These are phyloP conservation scores for Pichia inconspicua DNA, from an alignment of 1,139 yeast species.

Conservation along the genomic window DNA sequence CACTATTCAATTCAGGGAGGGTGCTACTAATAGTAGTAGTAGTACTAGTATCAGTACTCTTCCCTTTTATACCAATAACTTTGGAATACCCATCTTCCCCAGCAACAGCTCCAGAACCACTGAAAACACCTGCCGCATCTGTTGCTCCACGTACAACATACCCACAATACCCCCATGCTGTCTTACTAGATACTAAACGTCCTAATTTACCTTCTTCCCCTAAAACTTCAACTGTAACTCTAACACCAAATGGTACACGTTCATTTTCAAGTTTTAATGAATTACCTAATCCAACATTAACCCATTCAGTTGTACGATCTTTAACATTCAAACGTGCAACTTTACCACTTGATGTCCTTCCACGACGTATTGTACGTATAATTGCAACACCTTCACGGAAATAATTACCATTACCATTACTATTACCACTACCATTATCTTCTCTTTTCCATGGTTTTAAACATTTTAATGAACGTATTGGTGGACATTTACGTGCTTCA, in stretches of 20 bases:
- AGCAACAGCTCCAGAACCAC: slow-evolving; percentile 57
- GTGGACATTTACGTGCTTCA: slow-evolving; percentile 37
- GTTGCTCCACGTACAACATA: slow-evolving; percentile 66
- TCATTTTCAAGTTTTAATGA: background rate
- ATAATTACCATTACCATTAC: no score
- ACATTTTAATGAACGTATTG: background rate
- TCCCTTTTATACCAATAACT: slow-evolving; percentile 2
- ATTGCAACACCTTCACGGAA: slow-evolving; percentile 65
- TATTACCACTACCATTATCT: background rate
- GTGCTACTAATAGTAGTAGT: background rate
- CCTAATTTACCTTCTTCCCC: slow-evolving; percentile 29
- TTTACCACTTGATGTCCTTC: slow-evolving; percentile 32
- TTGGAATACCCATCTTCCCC: slow-evolving; percentile 54
- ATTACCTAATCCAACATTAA: slow-evolving; percentile 33
- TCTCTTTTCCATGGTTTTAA: background rate
- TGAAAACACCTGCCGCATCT: slow-evolving; percentile 56
- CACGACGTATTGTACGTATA: slow-evolving; percentile 37
- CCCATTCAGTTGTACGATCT: slow-evolving; percentile 55
- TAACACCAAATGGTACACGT: slow-evolving; percentile 59
- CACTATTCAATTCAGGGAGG: background rate
- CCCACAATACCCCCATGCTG: slow-evolving; percentile 75
- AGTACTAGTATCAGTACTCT: background rate
- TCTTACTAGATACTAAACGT: slow-evolving; percentile 60
- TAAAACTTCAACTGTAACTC: slow-evolving; percentile 69
- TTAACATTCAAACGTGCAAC: slow-evolving; percentile 40